Evolutionary conservation across 169 alveolate genomes (phyloP), one percentile per base, ranked within the genome.

Genomic region (Plasmodium blacklocki): DNA sequence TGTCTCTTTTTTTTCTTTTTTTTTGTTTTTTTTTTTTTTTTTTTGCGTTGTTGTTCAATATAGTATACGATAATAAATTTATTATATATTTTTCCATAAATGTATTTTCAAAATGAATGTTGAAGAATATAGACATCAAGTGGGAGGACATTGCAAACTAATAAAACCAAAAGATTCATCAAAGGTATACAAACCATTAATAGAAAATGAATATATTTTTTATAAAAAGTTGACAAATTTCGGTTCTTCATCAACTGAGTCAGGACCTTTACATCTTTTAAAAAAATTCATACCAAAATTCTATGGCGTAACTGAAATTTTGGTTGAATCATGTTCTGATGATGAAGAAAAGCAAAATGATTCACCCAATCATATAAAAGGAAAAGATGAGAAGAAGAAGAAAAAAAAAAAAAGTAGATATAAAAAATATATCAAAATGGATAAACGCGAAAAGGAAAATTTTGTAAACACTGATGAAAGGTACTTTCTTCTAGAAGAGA

Each of bases 61-160:
- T 5, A 54, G 19, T 54, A 54, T 18, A 15, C 62, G 9, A 39
- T 15, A 18, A 56, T 56, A 12, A 12, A 18, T 56, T 56, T 14
- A 14, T 56, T 12, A 9, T 56, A 56, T 12, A n/a, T 52, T 52
- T 56, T 56, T 11, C n/a, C 8, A 12, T 56, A 12, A 56, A 56
- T 56, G 18, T 14, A 6, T 56, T 56, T 56, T 50, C 18, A 68
- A 74, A 70, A 91, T 91, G 94, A 32, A 49, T 62, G 80, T 93
- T 56, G 95, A 93, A 67, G 93, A 67, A 67, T 93, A 93, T 76
- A 63, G 95, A 26, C 95, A 93, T 85, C 95, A 93, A 62, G 95
- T 93, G 19, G 95, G 95, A 11, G 95, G 95, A 21, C 95, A 93
- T 72, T 88, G 92, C 45, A 93, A 92, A 50, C 60, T 93, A 58